Evolutionary conservation across 495 filamentous ascomycete species (phyloP), one percentile per base, ranked within the genome.

Genomic region (Penicillium roqueforti): DNA sequence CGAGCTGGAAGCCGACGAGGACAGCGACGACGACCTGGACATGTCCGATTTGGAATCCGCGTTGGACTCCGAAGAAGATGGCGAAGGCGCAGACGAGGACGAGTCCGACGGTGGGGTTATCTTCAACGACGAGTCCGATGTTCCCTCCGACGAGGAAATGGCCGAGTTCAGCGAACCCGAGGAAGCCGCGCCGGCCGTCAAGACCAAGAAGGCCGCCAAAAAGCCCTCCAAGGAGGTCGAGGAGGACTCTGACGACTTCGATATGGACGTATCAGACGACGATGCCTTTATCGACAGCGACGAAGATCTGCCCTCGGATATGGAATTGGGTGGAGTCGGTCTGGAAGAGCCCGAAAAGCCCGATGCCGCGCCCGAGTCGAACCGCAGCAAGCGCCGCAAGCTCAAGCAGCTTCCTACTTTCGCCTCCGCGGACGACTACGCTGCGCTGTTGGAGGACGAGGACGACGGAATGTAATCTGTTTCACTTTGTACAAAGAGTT

Each of bases 351-450:
- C 72, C 20, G 57, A 37, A 40, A 36, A 62, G 3, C 72, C 72
- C 31, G 67, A 79, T 54, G 76, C 76, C 48, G 49, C 28, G 1
- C 50, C 50, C 38, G 50, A 52, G 29, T 78, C 74, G 55, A 77
- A 80, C 55, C 84, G 82, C 69, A 83, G 78, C 67, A 90, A 87
- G 76, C 83, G 77, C 62, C 85, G 85, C 80, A 91, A 91, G 80
- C 73, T 97, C 63, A 95, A 88, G 78, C 80, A 82, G 58, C 75
- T 98, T 56, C 93, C 93, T 3, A 95, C 83, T 0, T 98, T 97
- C 74, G 93, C 95, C 19, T 91, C 87, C 28, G 85, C 78, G 18
- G 93, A 97, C 19, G 95, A 98, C 62, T 97, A 97, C 71, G 92
- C 91, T 22, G 86, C 86, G 56, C 79, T 97, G 76, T 65, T 98